These are phyloP conservation scores for Coriaria nepalensis DNA, from an alignment of 306 rosid species.

Conservation along the genomic window DNA sequence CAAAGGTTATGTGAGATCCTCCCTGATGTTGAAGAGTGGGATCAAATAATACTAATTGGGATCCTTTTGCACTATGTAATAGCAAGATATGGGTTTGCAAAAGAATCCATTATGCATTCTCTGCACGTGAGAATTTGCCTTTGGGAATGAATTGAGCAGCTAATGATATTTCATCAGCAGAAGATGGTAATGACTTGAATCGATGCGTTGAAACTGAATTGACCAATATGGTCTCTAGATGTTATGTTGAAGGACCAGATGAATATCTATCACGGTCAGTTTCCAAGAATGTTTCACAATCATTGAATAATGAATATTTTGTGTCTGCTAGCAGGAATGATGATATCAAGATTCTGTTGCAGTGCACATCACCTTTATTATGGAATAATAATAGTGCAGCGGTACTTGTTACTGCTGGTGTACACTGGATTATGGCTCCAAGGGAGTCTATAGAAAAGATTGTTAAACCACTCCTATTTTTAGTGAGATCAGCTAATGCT, in stretches of 20 bases:
- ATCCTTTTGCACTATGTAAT: slow-evolving; percentile 73
- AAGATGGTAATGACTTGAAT: slow-evolving; percentile 28
- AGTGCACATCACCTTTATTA: slow-evolving; percentile 78
- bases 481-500: slow-evolving; percentile 68
- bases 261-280: slow-evolving; percentile 76
- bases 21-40: slow-evolving; percentile 98
- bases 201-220: slow-evolving; percentile 32
- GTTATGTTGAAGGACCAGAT: slow-evolving; percentile 89
- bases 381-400: slow-evolving; percentile 98
- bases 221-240: slow-evolving; percentile 41
- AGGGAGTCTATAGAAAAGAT: slow-evolving; percentile 44
- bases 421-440: slow-evolving; percentile 93
- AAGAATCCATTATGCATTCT: slow-evolving; percentile 67
- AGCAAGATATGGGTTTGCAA: slow-evolving; percentile 74
- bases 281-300: slow-evolving; percentile 32
- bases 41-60: slow-evolving; percentile 77
- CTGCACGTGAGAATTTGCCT: slow-evolving; percentile 21
- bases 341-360: slow-evolving; percentile 72
- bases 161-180: slow-evolving; percentile 14
- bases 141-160: slow-evolving; percentile 27
- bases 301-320: slow-evolving; percentile 36
- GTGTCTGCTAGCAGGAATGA: slow-evolving; percentile 44
- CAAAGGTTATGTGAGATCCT: slow-evolving; percentile 70
- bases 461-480: slow-evolving; percentile 77
- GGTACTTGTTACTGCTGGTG: slow-evolving; percentile 86